Evolutionary conservation across 306 rosid species (phyloP).

Genomic region (Lagenaria siceraria): DNA sequence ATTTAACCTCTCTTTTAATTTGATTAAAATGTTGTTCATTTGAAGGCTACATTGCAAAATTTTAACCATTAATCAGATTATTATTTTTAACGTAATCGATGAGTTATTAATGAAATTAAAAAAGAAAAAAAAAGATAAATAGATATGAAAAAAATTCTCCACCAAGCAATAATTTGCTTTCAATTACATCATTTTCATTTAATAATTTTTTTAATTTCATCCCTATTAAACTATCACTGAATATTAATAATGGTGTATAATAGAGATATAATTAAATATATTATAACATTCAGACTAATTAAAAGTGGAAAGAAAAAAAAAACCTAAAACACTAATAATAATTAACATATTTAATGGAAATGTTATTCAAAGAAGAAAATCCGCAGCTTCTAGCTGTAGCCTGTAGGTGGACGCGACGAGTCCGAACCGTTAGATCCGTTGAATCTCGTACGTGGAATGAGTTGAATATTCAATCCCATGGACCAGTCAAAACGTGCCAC

Average conservation of each 20-base stretch:
- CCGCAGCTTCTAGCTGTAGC: neutral
- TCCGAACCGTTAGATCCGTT: neutral
- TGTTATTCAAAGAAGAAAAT: no score
- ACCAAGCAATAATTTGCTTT: neutral
- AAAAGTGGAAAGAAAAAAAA: neutral
- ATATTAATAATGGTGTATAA: neutral
- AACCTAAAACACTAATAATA: neutral
- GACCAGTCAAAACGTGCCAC: neutral
- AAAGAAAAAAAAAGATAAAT: no score
- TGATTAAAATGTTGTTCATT: neutral
- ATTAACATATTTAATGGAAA: no score
- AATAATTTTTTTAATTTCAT: neutral
- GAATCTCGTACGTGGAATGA: neutral
- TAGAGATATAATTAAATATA: neutral
- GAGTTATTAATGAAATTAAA: no score
- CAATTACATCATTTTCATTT: neutral
- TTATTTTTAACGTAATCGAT: neutral
- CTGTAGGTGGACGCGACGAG: neutral
- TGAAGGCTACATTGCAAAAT: neutral
- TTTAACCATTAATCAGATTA: neutral
- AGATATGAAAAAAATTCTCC: no score
- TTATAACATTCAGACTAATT: neutral
- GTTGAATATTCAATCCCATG: neutral
- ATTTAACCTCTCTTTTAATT: neutral
- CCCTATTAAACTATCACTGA: neutral